These are phyloP conservation scores for Apiotrichum sp. DNA, from an alignment of 1,284 basidiomycete genomes.

Conservation along the genomic window DNA sequence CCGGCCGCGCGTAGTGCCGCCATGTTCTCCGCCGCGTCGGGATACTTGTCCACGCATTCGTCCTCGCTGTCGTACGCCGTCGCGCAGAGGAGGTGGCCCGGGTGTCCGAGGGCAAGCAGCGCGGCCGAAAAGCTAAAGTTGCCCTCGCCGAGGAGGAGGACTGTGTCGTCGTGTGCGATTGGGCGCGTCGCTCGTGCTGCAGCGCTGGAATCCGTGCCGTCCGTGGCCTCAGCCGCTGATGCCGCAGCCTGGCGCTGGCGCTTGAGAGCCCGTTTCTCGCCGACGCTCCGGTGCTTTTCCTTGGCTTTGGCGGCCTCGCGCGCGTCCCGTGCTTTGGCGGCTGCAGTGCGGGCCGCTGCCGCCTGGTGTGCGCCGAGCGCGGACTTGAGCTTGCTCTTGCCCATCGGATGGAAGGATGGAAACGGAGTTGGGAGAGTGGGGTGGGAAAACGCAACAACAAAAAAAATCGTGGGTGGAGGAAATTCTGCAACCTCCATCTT, in stretches of 20 bases:
- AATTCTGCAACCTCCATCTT: too few species aligned
- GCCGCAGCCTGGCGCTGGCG: constrained; percentile 7
- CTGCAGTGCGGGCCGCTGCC: constrained; percentile 13
- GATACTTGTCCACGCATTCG: constrained; percentile 76
- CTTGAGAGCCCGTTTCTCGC: constrained; percentile 25
- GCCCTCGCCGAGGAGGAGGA: constrained; percentile 86
- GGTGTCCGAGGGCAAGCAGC: constrained; percentile 56
- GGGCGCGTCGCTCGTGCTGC: constrained; percentile 51
- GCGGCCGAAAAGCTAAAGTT: constrained; percentile 90
- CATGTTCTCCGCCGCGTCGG: constrained; percentile 65
- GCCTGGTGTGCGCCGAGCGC: constrained; percentile 26
- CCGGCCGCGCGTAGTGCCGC: constrained; percentile 56
- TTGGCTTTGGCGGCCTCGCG: constrained; percentile 11
- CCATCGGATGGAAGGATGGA: too few species aligned
- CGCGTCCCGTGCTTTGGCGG: constrained; percentile 3
- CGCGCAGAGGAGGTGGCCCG: constrained; percentile 67
- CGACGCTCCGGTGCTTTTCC: constrained; percentile 12
- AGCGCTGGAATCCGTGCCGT: background rate
- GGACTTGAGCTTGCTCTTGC: constrained; percentile 27
- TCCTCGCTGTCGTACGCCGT: constrained; percentile 80
- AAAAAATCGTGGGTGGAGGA: too few species aligned
- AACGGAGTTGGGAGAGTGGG: too few species aligned
- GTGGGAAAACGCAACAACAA: too few species aligned
- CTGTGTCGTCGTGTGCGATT: constrained; percentile 65
- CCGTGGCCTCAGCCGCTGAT: background rate